Evolutionary conservation across 495 filamentous ascomycete genomes (phyloP), one percentile per base, ranked within the genome.

Genomic region (Pseudotulostoma volvatum): DNA sequence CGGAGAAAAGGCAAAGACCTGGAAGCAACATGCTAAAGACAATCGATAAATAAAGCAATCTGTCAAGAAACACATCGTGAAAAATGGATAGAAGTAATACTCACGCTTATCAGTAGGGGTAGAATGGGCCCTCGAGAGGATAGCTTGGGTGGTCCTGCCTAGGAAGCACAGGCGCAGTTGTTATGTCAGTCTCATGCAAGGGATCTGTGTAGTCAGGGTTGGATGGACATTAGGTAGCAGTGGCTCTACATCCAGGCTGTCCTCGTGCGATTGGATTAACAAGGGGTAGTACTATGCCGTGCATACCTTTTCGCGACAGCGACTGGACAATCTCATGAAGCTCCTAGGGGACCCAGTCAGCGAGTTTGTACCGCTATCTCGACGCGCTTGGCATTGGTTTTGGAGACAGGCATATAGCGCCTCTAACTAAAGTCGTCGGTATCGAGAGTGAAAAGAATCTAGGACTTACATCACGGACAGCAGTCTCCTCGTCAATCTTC

Each of bases 41-140:
- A n/a, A n/a, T n/a, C n/a, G n/a, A n/a, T n/a, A n/a, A n/a, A n/a
- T n/a, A n/a, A n/a, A n/a, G n/a, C n/a, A n/a, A n/a, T n/a, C n/a
- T n/a, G n/a, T n/a, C n/a, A n/a, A n/a, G n/a, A n/a, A n/a, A n/a
- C n/a, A n/a, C n/a, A n/a, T n/a, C n/a, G n/a, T n/a, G n/a, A n/a
- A n/a, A n/a, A n/a, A 18, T 19, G 7, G 18, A 2, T 33, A 0
- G 36, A 23, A 28, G 15, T 38, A 13, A 13, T 36, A 66, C 75
- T 50, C 64, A 93, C 88, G 64, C 38, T 92, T 70, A 19, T 76
- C 66, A 25, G 75, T 67, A 18, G 84, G 77, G 0, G 85, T 92
- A 3, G 84, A 90, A 56, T 97, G 90, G 23, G 85, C 81, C 47
- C 81, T 60, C n/a, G 88, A 85, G 33, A 95, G 72, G 34, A 81